Evolutionary conservation across 2,329 filamentous ascomycete genomes (phyloP), one percentile per base, ranked within the genome.

Genomic region (Ophiostoma himal-ulmi): DNA sequence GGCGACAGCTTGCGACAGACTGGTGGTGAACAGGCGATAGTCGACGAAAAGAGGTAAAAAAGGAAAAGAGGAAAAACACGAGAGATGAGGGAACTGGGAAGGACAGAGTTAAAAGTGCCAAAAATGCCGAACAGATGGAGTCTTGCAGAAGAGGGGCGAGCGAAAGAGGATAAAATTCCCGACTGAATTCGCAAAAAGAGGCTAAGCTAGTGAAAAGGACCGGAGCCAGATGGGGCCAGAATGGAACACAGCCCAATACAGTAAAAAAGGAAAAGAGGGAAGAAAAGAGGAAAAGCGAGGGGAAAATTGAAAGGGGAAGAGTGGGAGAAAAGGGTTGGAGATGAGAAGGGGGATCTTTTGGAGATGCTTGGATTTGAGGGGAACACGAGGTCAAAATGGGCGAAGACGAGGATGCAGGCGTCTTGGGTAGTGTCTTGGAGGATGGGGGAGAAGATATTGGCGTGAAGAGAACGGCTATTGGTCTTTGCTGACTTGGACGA

Each of bases 91-190:
- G 36, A 65, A 22, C 36, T 10, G 60, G 60, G 14, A 17, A 64
- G 11, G 20, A n/a, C 14, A 65, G 34, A 39, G 36, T 65, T 65
- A 68, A 68, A 7, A 36, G 52, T 70, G 60, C 39, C 30, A 67
- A 68, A 68, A 67, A n/a, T 37, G 64, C 64, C 69, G 48, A 67
- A 11, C 5, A 30, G 26, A 57, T 14, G 65, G 64, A 66, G 30
- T 3, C 37, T 3, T n/a, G 30, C 7, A 34, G 14, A 14, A 44
- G 22, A 20, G 39, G 22, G 13, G 20, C 22, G 62, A 65, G 20
- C 37, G 13, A 68, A 70, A 70, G 44, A n/a, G 39, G 69, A 3
- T 26, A 70, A 64, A 70, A 68, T 70, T n/a, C 30, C 65, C 69
- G 69, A 70, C 26, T 11, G 22, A 44, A 36, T 26, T 57, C n/a